Base-by-base conservation (phyloP, 768 basidiomycete species). In the Lactarius pseudohatsudake region DNA sequence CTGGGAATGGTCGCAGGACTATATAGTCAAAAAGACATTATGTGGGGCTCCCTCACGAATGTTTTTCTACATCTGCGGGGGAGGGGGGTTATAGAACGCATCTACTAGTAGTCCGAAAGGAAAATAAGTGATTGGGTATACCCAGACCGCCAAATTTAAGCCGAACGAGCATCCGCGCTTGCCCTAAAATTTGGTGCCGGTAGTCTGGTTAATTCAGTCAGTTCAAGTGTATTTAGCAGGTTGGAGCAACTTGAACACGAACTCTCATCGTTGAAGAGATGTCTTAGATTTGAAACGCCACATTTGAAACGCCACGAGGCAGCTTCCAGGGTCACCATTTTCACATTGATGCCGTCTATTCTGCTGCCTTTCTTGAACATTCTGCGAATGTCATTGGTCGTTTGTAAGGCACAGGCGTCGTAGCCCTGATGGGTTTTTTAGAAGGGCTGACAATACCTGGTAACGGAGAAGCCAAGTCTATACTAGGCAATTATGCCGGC, bases 401-500 rank as follows among this genome's bases (percentile, higher is more conserved):
- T 53, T 22, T 7, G 22, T 26, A 26, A 53, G 50, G 50, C 26
- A 53, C 26, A 26, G 26, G 5, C 26, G 50, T 53, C 4, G 22
- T 53, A 13, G n/a, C 13, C 22, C 50, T 50, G 47, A 47, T 36
- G 36, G n/a, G 47, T n/a, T 41, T 41, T 41, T 41, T 41, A 16
- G 15, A 18, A 41, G 15, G 41, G 41, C 5, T 1, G 38, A 40
- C 38, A 47, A 3, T n/a, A n/a, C 47, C 11, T 50, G 50, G 26
- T 26, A 53, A 26, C 50, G 22, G 50, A 53, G 22, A 53, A 8
- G 30, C 50, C 30, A 32, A 32, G 55, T 34, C 55, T n/a, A 22
- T n/a, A 56, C 20, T 34, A 56, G 30, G 55, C 11, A 56, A 56
- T 56, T 34, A 56, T 61, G 45, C 47, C 60, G 60, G 60, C 60